Base-by-base conservation (phyloP, 2,329 filamentous ascomycete species). In the Diplodia scrobiculata region DNA sequence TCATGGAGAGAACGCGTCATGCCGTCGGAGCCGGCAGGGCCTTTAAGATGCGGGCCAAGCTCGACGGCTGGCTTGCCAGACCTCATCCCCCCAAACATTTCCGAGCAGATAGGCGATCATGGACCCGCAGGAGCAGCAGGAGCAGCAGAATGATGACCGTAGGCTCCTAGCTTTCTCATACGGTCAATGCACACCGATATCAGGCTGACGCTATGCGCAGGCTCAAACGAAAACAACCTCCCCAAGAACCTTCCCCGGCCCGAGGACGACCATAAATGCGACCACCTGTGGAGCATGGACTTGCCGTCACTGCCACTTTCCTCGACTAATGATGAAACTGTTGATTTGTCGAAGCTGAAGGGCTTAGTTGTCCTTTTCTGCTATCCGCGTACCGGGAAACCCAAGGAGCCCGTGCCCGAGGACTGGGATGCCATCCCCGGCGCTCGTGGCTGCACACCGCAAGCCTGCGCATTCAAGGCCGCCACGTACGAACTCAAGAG, bases 401-500 rank as follows among this genome's bases (percentile, higher is more conserved):
- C 76, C 13, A 71, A 75, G 67, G 78, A 81, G 67, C 74, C 70
- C 1, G 74, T 81, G n/a, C 74, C 78, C 51, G 73, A 77, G 32
- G 71, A 73, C 13, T 81, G 78, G 79, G 78, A 81, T 69, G 68
- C 72, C 17, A 80, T 80, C 63, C 78, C 78, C 4, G 79, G 80
- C 32, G 79, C 79, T 7, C 71, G 78, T 66, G 79, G 79, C 63
- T 81, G 79, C 70, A 80, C 80, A 14, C 77, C 78, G 5, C 78
- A 80, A 72, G 78, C 79, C 14, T 80, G 80, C 70, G 76, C 75
- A 11, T 81, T 81, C 72, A 76, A 77, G 27, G 78, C 80, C 68
- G 68, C 70, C 5, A 68, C 71, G 1, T 55, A 71, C 3, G 71
- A 75, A 11, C 71, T 79, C 17, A 59, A 68, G n/a, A 52, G 67